Percentiles rank a stretch among this genome's conserved stretches.
phyloP scores from a whole-genome alignment of 169 alveolate genomes.

The Eimeria tenella region DNA sequence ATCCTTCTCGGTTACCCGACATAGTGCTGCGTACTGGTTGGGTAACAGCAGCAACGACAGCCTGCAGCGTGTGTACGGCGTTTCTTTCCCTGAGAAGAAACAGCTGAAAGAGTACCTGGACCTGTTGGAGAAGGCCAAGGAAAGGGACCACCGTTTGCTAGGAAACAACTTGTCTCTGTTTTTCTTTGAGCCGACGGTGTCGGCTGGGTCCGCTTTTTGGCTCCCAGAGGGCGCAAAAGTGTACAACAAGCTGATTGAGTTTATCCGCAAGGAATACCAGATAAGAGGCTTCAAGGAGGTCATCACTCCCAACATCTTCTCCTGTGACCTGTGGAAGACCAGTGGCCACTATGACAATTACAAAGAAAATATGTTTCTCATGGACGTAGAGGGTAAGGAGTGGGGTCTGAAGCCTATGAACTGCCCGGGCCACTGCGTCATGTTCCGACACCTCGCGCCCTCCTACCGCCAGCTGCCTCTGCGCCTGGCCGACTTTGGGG shows the following conservation, averaged over 20 bases:
- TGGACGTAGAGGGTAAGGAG: conserved; percentile 96
- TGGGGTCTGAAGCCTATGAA: conserved; percentile 99
- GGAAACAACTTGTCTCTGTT: conserved; percentile 96
- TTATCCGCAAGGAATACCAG: conserved; percentile 94
- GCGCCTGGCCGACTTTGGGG: conserved; percentile 99
- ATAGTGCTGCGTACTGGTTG: conserved; percentile 99
- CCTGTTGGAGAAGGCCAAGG: conserved; percentile 97
- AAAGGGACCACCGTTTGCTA: conserved; percentile 98
- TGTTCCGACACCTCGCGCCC: conserved; percentile 91
- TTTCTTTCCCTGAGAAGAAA: conserved; percentile 97
- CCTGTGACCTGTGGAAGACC: conserved; percentile 95
- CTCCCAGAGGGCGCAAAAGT: conserved; percentile 98
- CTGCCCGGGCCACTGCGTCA: conserved; percentile 97
- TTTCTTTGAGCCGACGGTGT: conserved; percentile 94
- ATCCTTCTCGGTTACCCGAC: conserved; percentile 96
- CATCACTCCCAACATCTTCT: conserved; percentile 97
- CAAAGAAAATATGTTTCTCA: conserved; percentile 91
- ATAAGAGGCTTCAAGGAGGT: conserved; percentile 89
- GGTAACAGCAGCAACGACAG: conserved; percentile 96
- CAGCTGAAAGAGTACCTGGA: conserved; percentile 95
- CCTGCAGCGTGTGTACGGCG: conserved; percentile 99
- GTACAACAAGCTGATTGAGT: conserved; percentile 96
- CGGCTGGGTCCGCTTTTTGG: conserved; percentile 97
- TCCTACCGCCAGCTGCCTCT: conserved; percentile 98
- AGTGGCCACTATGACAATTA: conserved; percentile 99